Evolutionary conservation across 768 basidiomycete species (phyloP).

Genomic region (Russula foetens): DNA sequence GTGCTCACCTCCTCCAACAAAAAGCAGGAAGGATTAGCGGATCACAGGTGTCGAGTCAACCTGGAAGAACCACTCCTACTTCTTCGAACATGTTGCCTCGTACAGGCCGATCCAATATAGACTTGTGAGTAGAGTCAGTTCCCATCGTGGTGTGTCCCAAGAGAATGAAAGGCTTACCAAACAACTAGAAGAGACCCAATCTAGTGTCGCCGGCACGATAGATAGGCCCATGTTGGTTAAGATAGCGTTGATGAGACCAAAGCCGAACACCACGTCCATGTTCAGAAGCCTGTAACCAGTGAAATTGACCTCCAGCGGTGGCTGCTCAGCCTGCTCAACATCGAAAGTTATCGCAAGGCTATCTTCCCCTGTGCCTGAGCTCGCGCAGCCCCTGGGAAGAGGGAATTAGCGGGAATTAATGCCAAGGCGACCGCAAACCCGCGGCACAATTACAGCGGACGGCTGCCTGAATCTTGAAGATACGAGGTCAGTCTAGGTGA

Average conservation of each 20-base stretch:
- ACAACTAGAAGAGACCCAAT: constrained; percentile 2
- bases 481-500: too few relatives aligned
- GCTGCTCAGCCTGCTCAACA: neutral
- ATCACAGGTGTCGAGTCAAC: neutral
- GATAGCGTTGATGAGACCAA: neutral
- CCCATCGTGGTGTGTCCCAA: too few relatives aligned
- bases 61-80: constrained; percentile 6
- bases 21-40: neutral
- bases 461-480: too few relatives aligned
- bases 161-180: neutral
- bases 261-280: neutral
- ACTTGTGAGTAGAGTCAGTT: neutral
- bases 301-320: constrained; percentile 1
- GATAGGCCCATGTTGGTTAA: constrained; percentile 1
- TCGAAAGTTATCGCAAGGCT: neutral
- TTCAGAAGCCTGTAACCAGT: constrained; percentile 4
- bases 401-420: too few relatives aligned
- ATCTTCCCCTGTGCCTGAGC: too few relatives aligned
- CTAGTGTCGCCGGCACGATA: neutral
- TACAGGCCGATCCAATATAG: constrained; percentile 5
- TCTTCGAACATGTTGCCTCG: neutral
- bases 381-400: too few relatives aligned
- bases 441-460: too few relatives aligned
- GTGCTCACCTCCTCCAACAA: constrained; percentile 10
- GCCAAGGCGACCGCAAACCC: too few relatives aligned